Evolutionary conservation across 345 rosid species (phyloP), one percentile per base, ranked within the genome.

Genomic region (Euphorbia pulcherrima): DNA sequence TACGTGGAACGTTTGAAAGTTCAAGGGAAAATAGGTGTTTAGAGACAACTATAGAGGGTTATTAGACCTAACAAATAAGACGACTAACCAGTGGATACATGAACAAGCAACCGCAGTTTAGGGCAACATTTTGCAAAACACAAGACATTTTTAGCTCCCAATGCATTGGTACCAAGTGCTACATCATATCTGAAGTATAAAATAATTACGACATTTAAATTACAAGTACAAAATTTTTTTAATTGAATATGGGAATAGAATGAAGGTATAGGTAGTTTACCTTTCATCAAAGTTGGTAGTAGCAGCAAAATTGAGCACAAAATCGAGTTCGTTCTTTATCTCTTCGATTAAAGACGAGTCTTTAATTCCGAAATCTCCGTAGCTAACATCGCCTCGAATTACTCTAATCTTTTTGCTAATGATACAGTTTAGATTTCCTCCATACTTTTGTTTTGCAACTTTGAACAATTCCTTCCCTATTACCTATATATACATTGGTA

Each of bases 61-160:
- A n/a, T n/a, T n/a, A n/a, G n/a, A n/a, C n/a, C n/a, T 11, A 5
- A 56, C 6, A 50, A 8, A 21, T 18, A 5, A 51, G 20, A 5
- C 37, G 30, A 24, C 73, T 51, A 33, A 91, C 93, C 91, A 6
- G 92, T 91, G 33, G 97, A 87, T n/a, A 83, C 79, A 29, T 89
- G 89, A 64, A 82, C 72, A 27, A 85, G 74, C 0, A 86, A 69
- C 52, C 67, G 57, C 11, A 79, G 44, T 14, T 82, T 81, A 28
- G 41, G 23, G 69, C 91, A 85, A 60, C 53, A 35, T 74, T 83
- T 84, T 5, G 75, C 79, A 27, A 88, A 86, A 48, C 77, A 72
- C 39, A 78, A 13, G 16, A 78, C 83, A 71, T 85, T 59, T 62
- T 53, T 66, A 12, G 82, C 84, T 71, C 90, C 95, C 23, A 76